These are phyloP conservation scores for Acarospora socialis DNA, from an alignment of 2,329 filamentous ascomycete genomes.

Conservation along the genomic window DNA sequence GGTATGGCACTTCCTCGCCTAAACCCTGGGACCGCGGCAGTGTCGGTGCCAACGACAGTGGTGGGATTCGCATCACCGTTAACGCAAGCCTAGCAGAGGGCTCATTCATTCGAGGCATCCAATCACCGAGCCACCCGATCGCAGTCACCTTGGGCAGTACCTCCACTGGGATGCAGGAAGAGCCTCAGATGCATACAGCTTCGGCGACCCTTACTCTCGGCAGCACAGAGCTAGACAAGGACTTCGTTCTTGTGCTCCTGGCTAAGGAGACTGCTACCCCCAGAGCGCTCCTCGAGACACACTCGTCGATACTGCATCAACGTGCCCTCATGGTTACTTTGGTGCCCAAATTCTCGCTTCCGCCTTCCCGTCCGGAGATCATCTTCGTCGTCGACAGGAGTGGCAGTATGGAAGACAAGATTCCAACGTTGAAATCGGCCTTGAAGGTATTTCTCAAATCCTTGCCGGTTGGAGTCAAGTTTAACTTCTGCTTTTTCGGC, in stretches of 20 bases:
- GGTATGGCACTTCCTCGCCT: conserved; percentile 44
- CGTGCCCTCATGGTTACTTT: conserved; percentile 56
- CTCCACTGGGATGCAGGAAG: conserved; percentile 30
- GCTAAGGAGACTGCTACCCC: conserved; percentile 47
- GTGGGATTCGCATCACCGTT: conserved; percentile 40
- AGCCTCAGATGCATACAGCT: conserved; percentile 43
- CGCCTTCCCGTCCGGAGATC: conserved; percentile 43
- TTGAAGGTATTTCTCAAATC: conserved; percentile 45
- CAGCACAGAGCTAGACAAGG: conserved; percentile 41
- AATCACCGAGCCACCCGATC: conserved; percentile 52
- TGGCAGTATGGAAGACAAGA: conserved; percentile 42
- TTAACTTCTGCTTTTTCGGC: conserved; percentile 48
- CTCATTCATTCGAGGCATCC: conserved; percentile 45
- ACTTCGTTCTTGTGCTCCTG: conserved; percentile 53
- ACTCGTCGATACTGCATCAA: conserved; percentile 46
- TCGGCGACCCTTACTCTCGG: conserved; percentile 46
- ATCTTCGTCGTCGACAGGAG: conserved; percentile 61
- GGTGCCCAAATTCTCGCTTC: conserved; percentile 54
- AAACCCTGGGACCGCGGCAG: no score
- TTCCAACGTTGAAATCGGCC: conserved; percentile 33
- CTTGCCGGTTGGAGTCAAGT: conserved; percentile 39
- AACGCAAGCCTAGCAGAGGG: conserved; percentile 45
- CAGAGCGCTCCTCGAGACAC: conserved; percentile 50
- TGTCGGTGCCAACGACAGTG: conserved; percentile 18
- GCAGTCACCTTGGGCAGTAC: conserved; percentile 48